Base-by-base conservation (phyloP, 1,139 yeast genomes). In the Debaryomyces robertsiae region DNA sequence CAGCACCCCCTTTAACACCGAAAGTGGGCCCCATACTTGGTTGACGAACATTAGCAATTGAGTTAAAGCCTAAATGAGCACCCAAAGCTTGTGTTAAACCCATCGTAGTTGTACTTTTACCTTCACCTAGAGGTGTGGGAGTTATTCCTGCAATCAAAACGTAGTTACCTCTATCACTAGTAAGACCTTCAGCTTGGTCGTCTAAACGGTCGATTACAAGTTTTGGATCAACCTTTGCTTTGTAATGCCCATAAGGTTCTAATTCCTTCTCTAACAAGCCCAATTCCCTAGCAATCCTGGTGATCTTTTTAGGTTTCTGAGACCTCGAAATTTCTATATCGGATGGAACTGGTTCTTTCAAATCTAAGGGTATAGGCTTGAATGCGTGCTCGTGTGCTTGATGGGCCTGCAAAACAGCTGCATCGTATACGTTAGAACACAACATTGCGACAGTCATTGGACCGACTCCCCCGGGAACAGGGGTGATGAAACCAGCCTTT, bases 371-470 rank as follows among this genome's bases (percentile, higher is more conserved):
- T 47, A 81, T 63, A 14, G 84, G 79, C 47, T 61, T 61, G 59
- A 69, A 69, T 22, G 61, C 57, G 47, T 71, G 75, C 48, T 65
- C 67, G 47, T 74, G 79, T 13, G 76, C 77, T 38, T 60, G 63
- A 50, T 72, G 64, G 36, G 77, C 75, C 59, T 76, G 73, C 53
- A 77, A 58, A 45, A 80, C 67, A n/a, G 88, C 86, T 35, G 87
- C 84, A 45, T 73, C 69, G 44, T 79, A 68, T 4, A 85, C 86
- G 54, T 85, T 85, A 39, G 82, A 74, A 47, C 86, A 77, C 47
- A 85, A 74, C 90, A 84, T 84, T 32, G 90, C 91, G 30, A 85
- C 93, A 23, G 94, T 85, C 94, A 85, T 85, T 51, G 94, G 94
- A 29, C 94, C 94, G 50, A 85, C 94, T 51, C 94, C 94, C 61